Evolutionary conservation across 2,329 filamentous ascomycete genomes (phyloP), one percentile per base, ranked within the genome.

Genomic region (Didymella pinodella): DNA sequence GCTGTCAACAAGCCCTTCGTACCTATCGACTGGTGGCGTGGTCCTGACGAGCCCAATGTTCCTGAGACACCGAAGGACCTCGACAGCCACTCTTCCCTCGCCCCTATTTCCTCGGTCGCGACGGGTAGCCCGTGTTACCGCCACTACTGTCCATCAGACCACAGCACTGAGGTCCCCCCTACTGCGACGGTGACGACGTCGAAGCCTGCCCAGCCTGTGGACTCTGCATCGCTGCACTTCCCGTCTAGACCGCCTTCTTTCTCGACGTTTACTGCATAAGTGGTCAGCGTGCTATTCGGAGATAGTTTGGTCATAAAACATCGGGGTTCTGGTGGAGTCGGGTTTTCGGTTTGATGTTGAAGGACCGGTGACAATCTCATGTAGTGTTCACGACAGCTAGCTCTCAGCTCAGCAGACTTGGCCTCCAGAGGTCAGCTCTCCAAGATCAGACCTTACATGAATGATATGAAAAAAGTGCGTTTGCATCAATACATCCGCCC

Each of bases 21-120:
- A 4, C 53, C 53, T 2, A 32, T 50, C 3, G 47, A 50, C 26
- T 56, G 38, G 40, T 56, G 53, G 53, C 53, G 53, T 26, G 31
- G 47, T 3, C 47, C 53, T 6, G 34, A 25, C 7, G 22, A 56
- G 14, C n/a, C 40, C 10, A 8, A 50, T 3, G 44, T 34, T 4
- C 25, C 31, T 14, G 6, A 34, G 22, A 8, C 16, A 11, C 18
- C 32, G 1, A 26, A 8, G 38, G 22, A 7, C 14, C 40, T 6
- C 7, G 2, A 31, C n/a, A n/a, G 18, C 1, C 40, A 40, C 25
- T 34, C 48, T 0, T 44, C 38, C 10, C 4, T 28, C 14, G n/a
- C 7, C 4, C 14, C 49, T 11, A 20, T 31, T 4, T n/a, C 28
- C 8, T 38, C 5, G 7, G 12, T 34, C 4, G 14, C 53, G 7